These are phyloP conservation scores for Ceratonia siliqua DNA, from an alignment of 306 rosid species.

Conservation along the genomic window DNA sequence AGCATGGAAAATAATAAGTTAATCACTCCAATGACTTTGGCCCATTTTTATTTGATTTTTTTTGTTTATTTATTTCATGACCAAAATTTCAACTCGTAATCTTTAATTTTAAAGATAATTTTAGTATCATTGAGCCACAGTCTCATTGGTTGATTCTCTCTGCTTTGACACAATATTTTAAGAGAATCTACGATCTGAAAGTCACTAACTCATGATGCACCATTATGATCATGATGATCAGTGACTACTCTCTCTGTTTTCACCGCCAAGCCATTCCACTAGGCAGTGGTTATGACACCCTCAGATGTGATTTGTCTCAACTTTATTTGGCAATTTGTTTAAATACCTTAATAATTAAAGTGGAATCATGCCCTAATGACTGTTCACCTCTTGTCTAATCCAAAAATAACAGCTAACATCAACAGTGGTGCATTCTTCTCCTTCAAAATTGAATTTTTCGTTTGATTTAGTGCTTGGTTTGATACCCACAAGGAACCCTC, in stretches of 20 bases:
- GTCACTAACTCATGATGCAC: constrained; percentile 9
- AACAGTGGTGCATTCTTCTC: background rate
- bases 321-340: constrained; percentile 1
- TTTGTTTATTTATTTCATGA: too few relatives aligned
- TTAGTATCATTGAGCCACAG: too few relatives aligned
- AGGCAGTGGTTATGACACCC: constrained; percentile 19
- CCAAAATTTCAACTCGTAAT: too few relatives aligned
- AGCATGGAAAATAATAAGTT: background rate
- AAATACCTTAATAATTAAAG: background rate
- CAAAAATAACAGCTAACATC: background rate
- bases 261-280: constrained; percentile 22
- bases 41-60: too few relatives aligned
- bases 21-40: background rate
- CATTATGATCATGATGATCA: constrained; percentile 20
- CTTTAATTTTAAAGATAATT: too few relatives aligned
- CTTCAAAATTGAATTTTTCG: background rate
- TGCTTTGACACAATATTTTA: background rate
- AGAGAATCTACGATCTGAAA: background rate
- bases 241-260: background rate
- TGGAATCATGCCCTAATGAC: background rate
- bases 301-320: constrained; percentile 20
- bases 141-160: background rate
- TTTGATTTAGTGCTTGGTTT: constrained; percentile 1
- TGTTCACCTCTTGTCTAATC: background rate
- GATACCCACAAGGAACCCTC: background rate